Base-by-base conservation (phyloP, 805 yeast genomes). In the Kregervanrija fluxuum region DNA sequence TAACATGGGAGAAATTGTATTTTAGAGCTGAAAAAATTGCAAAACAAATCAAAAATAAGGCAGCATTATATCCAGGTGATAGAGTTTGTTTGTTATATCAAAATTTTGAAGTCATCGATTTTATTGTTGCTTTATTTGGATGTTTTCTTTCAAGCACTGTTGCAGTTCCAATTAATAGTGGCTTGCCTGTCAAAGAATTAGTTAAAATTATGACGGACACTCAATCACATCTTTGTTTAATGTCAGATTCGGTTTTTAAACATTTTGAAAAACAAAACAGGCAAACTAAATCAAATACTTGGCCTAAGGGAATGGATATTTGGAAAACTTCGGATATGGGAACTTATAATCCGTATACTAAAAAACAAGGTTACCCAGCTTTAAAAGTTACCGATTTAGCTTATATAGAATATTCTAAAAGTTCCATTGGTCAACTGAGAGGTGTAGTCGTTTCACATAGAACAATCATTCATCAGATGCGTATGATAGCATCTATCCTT, bases 361-460 rank as follows among this genome's bases (percentile, higher is more conserved):
- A 75, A 52, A 75, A 77, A 44, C 70, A 67, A 6, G 81, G 73
- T 14, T 73, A 74, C 1, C 87, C 90, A 1, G 77, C 85, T 0
- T 65, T 80, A 38, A 86, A 83, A 52, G 77, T 80, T 1, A 86
- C 90, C 1, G 95, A 87, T 56, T 67, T 93, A 47, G 96, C 98
- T 0, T 93, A 93, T 56, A 90, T 93, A 11, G 99, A 93, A 65
- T 93, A 85, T 57, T 79, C 93, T 0, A 77, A 90, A 53, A 84
- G 95, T 1, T 95, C 97, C 0, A 77, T 85, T 28, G 98, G 98
- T 3, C 95, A 90, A 51, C 65, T 89, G 33, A 72, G 96, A 46
- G 99, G 99, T 13, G 95, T 93, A 33, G 96, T 95, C 1, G 75
- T 93, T 59, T 85, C 93, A 17, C 98, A 93, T 60, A 71, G 87